Evolutionary conservation across 176 grass and related monocot genomes (phyloP), one percentile per base, ranked within the genome.

Genomic region (Oryza glumipatula): DNA sequence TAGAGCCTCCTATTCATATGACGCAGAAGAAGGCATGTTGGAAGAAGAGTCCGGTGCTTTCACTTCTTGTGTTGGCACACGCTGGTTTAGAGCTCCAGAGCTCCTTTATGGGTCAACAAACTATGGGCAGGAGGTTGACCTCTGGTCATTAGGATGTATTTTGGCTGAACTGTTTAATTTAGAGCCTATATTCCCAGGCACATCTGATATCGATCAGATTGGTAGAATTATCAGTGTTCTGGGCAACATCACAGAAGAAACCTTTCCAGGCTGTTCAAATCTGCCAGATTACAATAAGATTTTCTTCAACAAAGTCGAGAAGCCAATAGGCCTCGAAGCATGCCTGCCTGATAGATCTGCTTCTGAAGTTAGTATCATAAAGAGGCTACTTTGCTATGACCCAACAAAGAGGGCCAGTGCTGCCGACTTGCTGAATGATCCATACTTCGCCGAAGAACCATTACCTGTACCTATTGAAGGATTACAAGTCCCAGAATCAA

Each of bases 91-190:
- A 72, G 93, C 93, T 80, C 91, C 96, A 45, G 96, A 98, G 77
- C 90, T 98, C 51, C 81, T 98, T 63, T 98, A 98, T 15, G 96
- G 96, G 52, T 95, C 96, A 17, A 95, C 90, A 68, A 91, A 52
- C 70, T 98, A 98, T 3, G 89, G 93, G n/a, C 87, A 79, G 54
- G 93, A 95, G 80, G 56, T 98, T 15, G 96, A 98, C 67, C 93
- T 98, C 23, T 98, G 96, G 96, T 91, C 96, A 23, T 70, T 98
- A 70, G 96, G 93, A 60, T 98, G 96, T 61, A 92, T 98, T 72
- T 92, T 98, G 70, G 96, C 87, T 5, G 96, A 98, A 74, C 81
- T 98, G 60, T 28, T 93, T 33, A 94, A 66, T 74, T 81, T 92
- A 41, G 91, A 92, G 73, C 83, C 93, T 72, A 69, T 94, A 45